Evolutionary conservation across 2,329 filamentous ascomycete species (phyloP).

Genomic region (Trichoderma sp.): DNA sequence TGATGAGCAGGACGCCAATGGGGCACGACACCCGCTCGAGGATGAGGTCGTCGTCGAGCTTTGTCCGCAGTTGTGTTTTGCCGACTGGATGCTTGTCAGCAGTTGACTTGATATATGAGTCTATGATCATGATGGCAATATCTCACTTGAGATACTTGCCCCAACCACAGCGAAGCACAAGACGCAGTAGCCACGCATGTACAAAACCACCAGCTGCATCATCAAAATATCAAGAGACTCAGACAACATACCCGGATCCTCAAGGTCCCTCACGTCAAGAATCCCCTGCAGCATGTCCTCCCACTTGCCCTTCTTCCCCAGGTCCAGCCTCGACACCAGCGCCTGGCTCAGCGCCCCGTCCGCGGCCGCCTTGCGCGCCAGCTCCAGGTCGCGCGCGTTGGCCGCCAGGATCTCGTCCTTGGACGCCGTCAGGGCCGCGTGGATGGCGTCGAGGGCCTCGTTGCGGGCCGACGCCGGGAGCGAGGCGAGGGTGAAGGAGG

Average conservation of each 20-base stretch:
- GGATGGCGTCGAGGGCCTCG: conserved; percentile 79
- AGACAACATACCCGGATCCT: conserved; percentile 73
- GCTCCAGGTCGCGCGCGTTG: conserved; percentile 79
- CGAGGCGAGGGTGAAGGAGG: conserved; percentile 81
- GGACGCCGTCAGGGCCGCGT: conserved; percentile 70
- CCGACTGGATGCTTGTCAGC: conserved; percentile 63
- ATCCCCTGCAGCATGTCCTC: conserved; percentile 98
- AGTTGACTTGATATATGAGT: not conserved
- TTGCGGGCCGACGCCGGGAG: conserved; percentile 78
- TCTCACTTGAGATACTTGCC: not conserved
- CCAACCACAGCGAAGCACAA: not conserved
- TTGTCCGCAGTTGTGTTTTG: conserved; percentile 78
- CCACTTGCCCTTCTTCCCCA: conserved; percentile 86
- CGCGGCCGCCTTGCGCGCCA: conserved; percentile 71
- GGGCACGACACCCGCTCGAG: conserved; percentile 90
- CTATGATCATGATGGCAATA: not conserved
- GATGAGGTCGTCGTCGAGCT: conserved; percentile 81
- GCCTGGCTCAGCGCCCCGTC: conserved; percentile 78
- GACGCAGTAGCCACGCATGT: not conserved
- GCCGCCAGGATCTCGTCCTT: conserved; percentile 80
- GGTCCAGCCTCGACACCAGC: conserved; percentile 83
- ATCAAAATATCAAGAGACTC: not conserved
- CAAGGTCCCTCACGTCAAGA: conserved; percentile 78
- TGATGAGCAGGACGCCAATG: conserved; percentile 96
- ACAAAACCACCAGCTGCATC: not conserved